Base-by-base conservation (phyloP, 2,329 filamentous ascomycete genomes). In the Rhynchosporium graminicola region DNA sequence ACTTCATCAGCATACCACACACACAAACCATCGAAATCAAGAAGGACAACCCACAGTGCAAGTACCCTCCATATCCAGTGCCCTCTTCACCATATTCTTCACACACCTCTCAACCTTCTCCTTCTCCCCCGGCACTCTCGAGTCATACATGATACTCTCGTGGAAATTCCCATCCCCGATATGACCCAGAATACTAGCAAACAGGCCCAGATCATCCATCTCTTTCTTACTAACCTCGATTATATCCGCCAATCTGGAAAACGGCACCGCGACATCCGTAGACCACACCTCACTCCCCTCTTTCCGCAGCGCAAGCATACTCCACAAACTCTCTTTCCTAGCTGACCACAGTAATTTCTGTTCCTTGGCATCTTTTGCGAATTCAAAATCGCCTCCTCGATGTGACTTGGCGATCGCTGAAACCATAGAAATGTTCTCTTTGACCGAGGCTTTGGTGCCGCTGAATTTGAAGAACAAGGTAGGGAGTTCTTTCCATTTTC, bases 131-230 rank as follows among this genome's bases (percentile, higher is more conserved):
- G 84, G 82, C 60, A 92, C 81, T 29, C 80, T 82, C 31, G 84
- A 83, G 76, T 95, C 86, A 75, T 96, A 97, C 77, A 97, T 88
- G 76, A 97, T 95, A 73, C 89, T 91, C 74, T 93, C 88, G 75
- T 97, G 93, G 78, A 97, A 97, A 76, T 97, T 97, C 43, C 93
- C 93, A 73, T 97, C 93, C 12, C 93, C 93, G 61, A 97, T 89
- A 72, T 97, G 93, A 3, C 93, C 93, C 3, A 97, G 80, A 33
- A 96, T 90, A 71, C 89, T 92, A 0, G 92, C 91, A 74, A 97
- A 96, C 1, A 97, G 78, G 0, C 91, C 92, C 10, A 97, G 80
- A 12, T 91, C 87, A 71, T 94, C 90, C 82, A 96, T 88, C 72
- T 96, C 91, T 73, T 91, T 90, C 79, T 97, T 96, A 66, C 90